phyloP scores from a whole-genome alignment of 1,284 basidiomycete genomes.

The Schizophyllum commune region DNA sequence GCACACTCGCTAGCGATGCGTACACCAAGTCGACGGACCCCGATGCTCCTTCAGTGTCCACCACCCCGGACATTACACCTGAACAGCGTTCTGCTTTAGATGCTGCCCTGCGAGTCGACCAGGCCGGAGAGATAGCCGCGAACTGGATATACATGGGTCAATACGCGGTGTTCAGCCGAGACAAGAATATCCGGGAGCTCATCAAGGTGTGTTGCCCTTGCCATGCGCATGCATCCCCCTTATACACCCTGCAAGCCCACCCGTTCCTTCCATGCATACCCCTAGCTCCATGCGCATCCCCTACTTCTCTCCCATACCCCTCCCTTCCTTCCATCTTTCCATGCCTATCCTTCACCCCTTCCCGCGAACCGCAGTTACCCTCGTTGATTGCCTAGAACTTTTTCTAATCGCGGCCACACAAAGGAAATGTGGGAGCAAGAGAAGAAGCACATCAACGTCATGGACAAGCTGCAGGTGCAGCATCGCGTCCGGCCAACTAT shows the following conservation, averaged over 20 bases:
- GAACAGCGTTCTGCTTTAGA: constrained; percentile 46
- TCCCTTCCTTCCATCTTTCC: background rate
- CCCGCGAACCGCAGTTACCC: too few relatives aligned
- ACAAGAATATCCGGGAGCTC: constrained; percentile 55
- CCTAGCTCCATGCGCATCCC: too few relatives aligned
- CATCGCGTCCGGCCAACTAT: constrained; percentile 81
- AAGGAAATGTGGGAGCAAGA: constrained; percentile 98
- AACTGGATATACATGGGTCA: constrained; percentile 92
- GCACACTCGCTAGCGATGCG: constrained; percentile 21
- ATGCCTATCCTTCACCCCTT: background rate
- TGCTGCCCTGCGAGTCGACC: constrained; percentile 76
- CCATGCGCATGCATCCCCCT: background rate
- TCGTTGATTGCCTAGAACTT: background rate
- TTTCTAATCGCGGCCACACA: background rate
- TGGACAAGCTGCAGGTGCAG: constrained; percentile 79
- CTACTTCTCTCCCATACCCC: too few relatives aligned
- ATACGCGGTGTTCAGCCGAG: constrained; percentile 57
- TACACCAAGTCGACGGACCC: constrained; percentile 25
- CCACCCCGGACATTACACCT: constrained; percentile 45
- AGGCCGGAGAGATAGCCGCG: constrained; percentile 88
- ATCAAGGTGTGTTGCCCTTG: constrained; percentile 46
- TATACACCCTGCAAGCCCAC: background rate
- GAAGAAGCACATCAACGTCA: constrained; percentile 83
- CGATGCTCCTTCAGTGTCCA: constrained; percentile 29
- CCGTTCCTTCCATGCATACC: constrained; percentile 3